Conservation (phyloP, 345 rosid genomes). For the Syzygium aromaticum region DNA sequence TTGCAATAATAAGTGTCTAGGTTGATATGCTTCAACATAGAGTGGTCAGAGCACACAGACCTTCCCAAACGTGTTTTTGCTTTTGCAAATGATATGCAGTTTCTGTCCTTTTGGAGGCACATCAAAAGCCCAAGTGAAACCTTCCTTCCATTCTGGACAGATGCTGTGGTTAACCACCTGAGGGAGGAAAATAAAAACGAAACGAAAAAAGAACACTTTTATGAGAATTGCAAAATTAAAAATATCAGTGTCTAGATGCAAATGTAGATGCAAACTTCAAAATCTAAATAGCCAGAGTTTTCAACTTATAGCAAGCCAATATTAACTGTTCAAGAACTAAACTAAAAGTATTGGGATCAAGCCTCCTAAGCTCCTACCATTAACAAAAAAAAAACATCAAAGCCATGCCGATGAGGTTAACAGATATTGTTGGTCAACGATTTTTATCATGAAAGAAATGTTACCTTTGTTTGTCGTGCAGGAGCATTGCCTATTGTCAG, state of each 20-base stretch:
- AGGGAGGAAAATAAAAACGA: background rate
- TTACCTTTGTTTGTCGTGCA: constrained; percentile 80
- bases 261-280: background rate
- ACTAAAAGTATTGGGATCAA: background rate
- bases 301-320: background rate
- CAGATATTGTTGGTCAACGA: background rate
- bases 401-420: background rate
- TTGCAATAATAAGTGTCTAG: background rate
- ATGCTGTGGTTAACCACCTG: constrained; percentile 68
- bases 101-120: constrained; percentile 91
- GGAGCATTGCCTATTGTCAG: constrained; percentile 81
- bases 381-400: background rate
- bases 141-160: constrained; percentile 86
- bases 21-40: background rate
- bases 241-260: background rate
- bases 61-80: constrained; percentile 87
- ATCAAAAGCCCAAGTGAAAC: constrained; percentile 86
- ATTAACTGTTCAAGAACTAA: background rate
- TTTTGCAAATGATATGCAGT: constrained; percentile 88
- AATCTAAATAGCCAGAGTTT: background rate
- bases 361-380: background rate
- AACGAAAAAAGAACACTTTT: background rate
- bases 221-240: background rate
- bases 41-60: constrained; percentile 16
- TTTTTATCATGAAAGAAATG: background rate